Conservation (phyloP, 2,329 filamentous ascomycete genomes). For the Decorospora gaudefroyi region DNA sequence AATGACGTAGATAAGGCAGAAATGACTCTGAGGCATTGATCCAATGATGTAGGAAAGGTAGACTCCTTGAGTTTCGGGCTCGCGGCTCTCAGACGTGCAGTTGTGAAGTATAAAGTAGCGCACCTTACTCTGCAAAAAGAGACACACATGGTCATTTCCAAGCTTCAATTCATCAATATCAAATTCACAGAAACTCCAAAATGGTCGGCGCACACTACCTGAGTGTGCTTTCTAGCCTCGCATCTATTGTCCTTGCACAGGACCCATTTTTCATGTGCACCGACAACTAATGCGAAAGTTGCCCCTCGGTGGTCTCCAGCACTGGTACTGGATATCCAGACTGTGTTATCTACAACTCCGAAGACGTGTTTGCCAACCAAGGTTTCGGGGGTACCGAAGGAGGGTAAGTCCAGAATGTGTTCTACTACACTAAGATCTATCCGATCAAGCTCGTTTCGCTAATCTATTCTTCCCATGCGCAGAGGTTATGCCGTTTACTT, state of each 20-base stretch:
- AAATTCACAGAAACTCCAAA: background rate
- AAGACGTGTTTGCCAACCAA: conserved; percentile 1
- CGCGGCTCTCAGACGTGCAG: background rate
- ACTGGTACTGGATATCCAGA: conserved; percentile 1
- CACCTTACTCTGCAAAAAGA: conserved; percentile 1
- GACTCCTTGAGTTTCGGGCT: background rate
- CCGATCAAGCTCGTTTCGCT: background rate
- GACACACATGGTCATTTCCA: background rate
- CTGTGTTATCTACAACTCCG: background rate
- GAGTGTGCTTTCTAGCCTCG: background rate
- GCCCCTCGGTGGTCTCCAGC: background rate
- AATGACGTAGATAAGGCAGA: background rate
- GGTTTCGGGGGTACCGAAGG: background rate
- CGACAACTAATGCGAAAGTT: background rate
- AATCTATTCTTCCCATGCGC: conserved; percentile 1
- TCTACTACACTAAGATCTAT: background rate
- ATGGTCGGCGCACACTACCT: background rate
- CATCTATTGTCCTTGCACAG: background rate
- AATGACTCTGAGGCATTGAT: background rate
- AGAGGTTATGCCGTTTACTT: conserved; percentile 1
- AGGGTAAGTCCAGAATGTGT: conserved; percentile 1
- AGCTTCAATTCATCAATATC: background rate
- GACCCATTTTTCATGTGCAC: conserved; percentile 1
- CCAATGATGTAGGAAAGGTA: conserved; percentile 1
- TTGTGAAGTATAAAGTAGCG: conserved; percentile 1